phyloP scores from a whole-genome alignment of 805 yeast species.

The Metschnikowia koreensis region DNA sequence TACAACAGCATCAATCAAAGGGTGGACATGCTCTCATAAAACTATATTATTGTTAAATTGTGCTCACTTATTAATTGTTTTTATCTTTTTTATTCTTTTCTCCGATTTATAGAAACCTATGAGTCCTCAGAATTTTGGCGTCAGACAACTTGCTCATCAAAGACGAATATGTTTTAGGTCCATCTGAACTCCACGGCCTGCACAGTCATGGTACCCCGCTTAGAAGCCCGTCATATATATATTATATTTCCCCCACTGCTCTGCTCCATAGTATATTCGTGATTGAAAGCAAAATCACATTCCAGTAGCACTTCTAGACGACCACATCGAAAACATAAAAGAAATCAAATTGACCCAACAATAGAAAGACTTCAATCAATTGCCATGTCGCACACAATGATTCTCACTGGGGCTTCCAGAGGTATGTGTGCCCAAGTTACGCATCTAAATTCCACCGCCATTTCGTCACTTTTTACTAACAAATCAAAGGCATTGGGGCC shows the following conservation, averaged over 20 bases:
- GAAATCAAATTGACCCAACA: too few species aligned
- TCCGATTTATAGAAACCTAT: too few species aligned
- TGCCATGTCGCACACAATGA: slow-evolving; percentile 21
- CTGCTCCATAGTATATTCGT: too few species aligned
- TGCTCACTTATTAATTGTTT: too few species aligned
- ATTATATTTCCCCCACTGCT: background rate
- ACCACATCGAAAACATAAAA: too few species aligned
- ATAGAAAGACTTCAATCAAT: background rate
- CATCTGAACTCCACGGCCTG: background rate
- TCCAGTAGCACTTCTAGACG: too few species aligned
- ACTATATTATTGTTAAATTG: too few species aligned
- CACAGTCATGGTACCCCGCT: background rate
- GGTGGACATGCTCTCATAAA: background rate
- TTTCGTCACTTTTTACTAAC: slow-evolving; percentile 30
- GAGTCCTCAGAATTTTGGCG: too few species aligned
- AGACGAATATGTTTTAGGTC: background rate
- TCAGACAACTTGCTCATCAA: too few species aligned
- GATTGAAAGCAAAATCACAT: too few species aligned
- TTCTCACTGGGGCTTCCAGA: slow-evolving; percentile 23
- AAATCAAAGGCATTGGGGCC: slow-evolving; percentile 70
- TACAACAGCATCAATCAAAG: background rate
- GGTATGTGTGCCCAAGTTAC: slow-evolving; percentile 13
- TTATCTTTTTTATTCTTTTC: too few species aligned
- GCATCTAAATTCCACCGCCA: background rate
- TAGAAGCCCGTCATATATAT: background rate